Evolutionary conservation across 768 basidiomycete genomes (phyloP).

Genomic region (Phylloporus sp.): DNA sequence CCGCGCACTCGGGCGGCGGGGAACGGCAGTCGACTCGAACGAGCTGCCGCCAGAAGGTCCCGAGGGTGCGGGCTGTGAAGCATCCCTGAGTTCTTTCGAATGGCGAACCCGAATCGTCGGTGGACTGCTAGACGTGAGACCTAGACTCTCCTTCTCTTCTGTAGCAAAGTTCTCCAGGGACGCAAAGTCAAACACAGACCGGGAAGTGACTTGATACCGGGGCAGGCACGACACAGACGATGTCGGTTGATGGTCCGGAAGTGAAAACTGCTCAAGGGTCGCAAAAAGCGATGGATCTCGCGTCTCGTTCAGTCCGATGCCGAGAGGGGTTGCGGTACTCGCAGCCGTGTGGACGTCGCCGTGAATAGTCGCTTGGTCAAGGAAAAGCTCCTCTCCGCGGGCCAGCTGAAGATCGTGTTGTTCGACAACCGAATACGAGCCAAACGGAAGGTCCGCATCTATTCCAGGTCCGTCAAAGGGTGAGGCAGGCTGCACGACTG

Average conservation of each 20-base stretch:
- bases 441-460: conserved; percentile 34
- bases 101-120: conserved; percentile 13
- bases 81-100: conserved; percentile 10
- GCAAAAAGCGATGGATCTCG: conserved; percentile 51
- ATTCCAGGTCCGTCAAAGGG: conserved; percentile 32
- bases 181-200: conserved; percentile 65
- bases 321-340: conserved; percentile 17
- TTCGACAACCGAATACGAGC: conserved; percentile 46
- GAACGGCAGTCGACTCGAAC: conserved; percentile 7
- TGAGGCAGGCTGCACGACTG: conserved; percentile 39
- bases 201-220: conserved; percentile 64
- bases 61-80: conserved; percentile 2
- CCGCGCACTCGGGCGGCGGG: conserved; percentile 40
- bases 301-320: conserved; percentile 37
- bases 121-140: conserved; percentile 42
- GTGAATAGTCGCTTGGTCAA: conserved; percentile 11
- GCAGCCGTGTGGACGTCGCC: neutral
- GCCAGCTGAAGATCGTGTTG: conserved; percentile 45
- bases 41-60: neutral
- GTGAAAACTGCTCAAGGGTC: conserved; percentile 15
- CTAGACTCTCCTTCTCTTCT: conserved; percentile 63
- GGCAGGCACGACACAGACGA: conserved; percentile 49
- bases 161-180: conserved; percentile 75
- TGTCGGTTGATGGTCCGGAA: conserved; percentile 28
- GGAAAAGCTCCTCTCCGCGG: conserved; percentile 27